A percentile compares a stretch with the other conserved stretches of the same genome.
phyloP scores from a whole-genome alignment of 108 stramenopile genomes.

The Nitzschia sp. region DNA sequence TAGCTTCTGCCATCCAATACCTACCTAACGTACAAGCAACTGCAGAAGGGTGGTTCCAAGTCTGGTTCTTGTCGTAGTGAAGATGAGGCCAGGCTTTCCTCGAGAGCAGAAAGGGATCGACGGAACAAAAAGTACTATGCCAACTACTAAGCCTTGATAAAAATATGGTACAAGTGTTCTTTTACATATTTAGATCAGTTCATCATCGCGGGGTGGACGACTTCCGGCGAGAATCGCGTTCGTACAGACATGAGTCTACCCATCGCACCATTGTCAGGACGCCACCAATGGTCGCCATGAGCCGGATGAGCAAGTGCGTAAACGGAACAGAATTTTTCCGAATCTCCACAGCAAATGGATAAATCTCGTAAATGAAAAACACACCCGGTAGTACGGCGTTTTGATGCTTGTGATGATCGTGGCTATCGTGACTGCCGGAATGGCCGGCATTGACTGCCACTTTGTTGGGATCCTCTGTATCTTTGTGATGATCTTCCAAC shows the following conservation, averaged over 20 bases:
- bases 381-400: constrained; percentile 92
- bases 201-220: too few relatives aligned
- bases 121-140: too few relatives aligned
- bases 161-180: too few relatives aligned
- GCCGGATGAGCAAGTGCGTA: constrained; percentile 86
- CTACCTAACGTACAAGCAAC: too few relatives aligned
- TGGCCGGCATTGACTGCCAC: constrained; percentile 52
- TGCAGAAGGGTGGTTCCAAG: too few relatives aligned
- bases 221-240: not conserved
- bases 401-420: constrained; percentile 72
- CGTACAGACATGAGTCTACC: constrained; percentile 64
- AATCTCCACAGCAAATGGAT: constrained; percentile 96
- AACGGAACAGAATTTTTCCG: constrained; percentile 67
- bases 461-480: constrained; percentile 33
- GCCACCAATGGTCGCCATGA: constrained; percentile 96
- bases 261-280: constrained; percentile 85
- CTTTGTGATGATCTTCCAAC: constrained; percentile 38
- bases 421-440: constrained; percentile 51
- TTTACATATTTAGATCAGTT: too few relatives aligned
- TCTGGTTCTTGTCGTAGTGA: too few relatives aligned
- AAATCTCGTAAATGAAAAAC: constrained; percentile 98
- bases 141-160: too few relatives aligned
- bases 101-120: too few relatives aligned
- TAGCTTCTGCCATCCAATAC: too few relatives aligned
- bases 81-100: too few relatives aligned